Conservation (phyloP, 2,329 filamentous ascomycete species). For the Chrysoporthe puriensis region DNA sequence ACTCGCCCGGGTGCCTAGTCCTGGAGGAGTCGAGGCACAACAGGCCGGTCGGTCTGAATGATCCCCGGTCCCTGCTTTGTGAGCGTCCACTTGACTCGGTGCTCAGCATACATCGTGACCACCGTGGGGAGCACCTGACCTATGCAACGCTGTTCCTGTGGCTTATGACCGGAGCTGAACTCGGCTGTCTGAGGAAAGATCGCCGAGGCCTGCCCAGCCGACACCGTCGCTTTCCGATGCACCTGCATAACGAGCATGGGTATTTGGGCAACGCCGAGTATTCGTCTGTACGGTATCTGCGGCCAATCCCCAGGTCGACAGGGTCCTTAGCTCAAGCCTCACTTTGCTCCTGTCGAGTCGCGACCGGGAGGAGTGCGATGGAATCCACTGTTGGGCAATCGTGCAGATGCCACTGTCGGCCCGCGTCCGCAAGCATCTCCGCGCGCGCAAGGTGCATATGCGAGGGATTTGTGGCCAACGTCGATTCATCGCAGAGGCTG, state of each 20-base stretch:
- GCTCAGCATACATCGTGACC: constrained; percentile 27
- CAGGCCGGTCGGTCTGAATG: constrained; percentile 22
- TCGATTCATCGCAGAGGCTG: not conserved
- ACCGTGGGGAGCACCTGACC: constrained; percentile 27
- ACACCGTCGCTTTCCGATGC: constrained; percentile 2
- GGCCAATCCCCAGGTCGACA: constrained; percentile 22
- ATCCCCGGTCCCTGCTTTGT: constrained; percentile 19
- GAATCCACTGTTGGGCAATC: constrained; percentile 25
- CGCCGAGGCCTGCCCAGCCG: constrained; percentile 19
- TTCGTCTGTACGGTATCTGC: constrained; percentile 15
- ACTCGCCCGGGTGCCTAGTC: constrained; percentile 22
- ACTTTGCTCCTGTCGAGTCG: constrained; percentile 9
- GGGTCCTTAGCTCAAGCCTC: constrained; percentile 23
- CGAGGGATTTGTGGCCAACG: constrained; percentile 11
- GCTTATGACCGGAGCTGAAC: constrained; percentile 21
- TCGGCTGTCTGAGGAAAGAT: constrained; percentile 13
- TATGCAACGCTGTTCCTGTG: constrained; percentile 23
- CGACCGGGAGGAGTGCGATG: not conserved
- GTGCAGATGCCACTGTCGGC: constrained; percentile 29
- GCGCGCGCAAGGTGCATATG: constrained; percentile 26
- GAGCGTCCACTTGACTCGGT: constrained; percentile 26
- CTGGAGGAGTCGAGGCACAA: not conserved
- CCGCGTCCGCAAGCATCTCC: constrained; percentile 27
- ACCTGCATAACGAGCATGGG: constrained; percentile 9
- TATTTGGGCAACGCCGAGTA: constrained; percentile 4